Conservation (phyloP, 106 monocot species). For the Dioscorea dumetorum region DNA sequence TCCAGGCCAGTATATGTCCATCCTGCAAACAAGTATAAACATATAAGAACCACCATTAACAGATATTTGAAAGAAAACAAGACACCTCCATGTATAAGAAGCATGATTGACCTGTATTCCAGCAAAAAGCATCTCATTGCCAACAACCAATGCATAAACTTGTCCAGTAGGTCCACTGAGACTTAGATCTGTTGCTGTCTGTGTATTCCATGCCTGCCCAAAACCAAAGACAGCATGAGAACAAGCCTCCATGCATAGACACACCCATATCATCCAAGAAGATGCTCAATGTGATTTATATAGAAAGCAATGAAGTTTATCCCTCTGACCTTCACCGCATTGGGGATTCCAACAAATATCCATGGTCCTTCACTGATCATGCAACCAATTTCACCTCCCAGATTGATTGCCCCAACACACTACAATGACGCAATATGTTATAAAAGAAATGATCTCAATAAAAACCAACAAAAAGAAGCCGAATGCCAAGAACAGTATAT, state of each 20-base stretch:
- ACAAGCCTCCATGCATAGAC: not conserved
- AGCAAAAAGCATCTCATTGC: conserved; percentile 77
- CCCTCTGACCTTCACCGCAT: conserved; percentile 63
- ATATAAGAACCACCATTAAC: not conserved
- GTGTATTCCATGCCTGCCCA: conserved; percentile 65
- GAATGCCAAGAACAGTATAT: not conserved
- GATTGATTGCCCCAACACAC: conserved; percentile 55
- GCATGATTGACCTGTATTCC: conserved; percentile 51
- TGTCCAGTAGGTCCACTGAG: conserved; percentile 75
- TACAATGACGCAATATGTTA: conserved; percentile 8
- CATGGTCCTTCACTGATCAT: conserved; percentile 92
- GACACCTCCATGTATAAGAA: not conserved
- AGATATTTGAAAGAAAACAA: not conserved
- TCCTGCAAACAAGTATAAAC: conserved; percentile 31
- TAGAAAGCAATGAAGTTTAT: not conserved
- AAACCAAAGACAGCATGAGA: not conserved
- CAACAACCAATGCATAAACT: conserved; percentile 62
- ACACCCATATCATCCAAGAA: not conserved
- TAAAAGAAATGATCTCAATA: not conserved
- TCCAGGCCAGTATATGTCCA: conserved; percentile 76
- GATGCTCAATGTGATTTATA: not conserved
- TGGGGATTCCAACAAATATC: conserved; percentile 82
- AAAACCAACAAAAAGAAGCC: not conserved
- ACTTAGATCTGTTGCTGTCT: conserved; percentile 45
- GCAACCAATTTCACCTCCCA: conserved; percentile 93